Conservation (phyloP, 2,329 filamentous ascomycete genomes). For the Cryphonectria carpinicola region DNA sequence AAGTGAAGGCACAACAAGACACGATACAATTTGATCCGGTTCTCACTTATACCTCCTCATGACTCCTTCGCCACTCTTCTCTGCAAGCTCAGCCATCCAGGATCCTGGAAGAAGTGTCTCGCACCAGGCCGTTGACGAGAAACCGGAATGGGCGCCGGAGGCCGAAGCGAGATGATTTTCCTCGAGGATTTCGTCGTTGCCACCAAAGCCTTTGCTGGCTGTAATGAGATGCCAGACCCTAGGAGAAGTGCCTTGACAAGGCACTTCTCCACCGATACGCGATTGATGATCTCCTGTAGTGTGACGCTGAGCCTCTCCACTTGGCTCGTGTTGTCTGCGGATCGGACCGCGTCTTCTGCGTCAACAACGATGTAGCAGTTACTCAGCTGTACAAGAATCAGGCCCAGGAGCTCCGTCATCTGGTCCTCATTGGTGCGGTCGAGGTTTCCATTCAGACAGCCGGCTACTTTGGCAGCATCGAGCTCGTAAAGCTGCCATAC, state of each 20-base stretch:
- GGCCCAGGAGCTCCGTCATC: not conserved
- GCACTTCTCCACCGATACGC: not conserved
- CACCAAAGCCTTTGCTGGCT: not conserved
- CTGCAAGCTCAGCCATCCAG: not conserved
- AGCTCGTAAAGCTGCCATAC: not conserved
- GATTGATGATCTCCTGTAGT: not conserved
- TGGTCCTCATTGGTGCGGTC: slow-evolving; percentile 4
- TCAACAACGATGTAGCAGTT: slow-evolving; percentile 7
- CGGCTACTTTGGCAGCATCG: not conserved
- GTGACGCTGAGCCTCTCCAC: slow-evolving; percentile 2
- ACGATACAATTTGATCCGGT: not conserved
- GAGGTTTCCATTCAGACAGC: not conserved
- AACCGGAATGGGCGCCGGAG: not conserved
- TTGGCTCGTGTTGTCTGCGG: not conserved
- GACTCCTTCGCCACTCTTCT: not conserved
- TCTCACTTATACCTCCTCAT: not conserved
- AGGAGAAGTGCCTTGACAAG: not conserved
- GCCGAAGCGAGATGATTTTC: slow-evolving; percentile 9
- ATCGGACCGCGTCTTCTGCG: not conserved
- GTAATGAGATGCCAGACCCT: not conserved
- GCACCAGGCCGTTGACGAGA: slow-evolving; percentile 5
- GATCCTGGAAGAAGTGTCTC: not conserved
- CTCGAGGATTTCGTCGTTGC: not conserved
- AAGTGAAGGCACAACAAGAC: not conserved
- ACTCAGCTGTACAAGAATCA: not conserved